Evolutionary conservation across 2,329 filamentous ascomycete species (phyloP), one percentile per base, ranked within the genome.

Genomic region (Chaetomium sp.): DNA sequence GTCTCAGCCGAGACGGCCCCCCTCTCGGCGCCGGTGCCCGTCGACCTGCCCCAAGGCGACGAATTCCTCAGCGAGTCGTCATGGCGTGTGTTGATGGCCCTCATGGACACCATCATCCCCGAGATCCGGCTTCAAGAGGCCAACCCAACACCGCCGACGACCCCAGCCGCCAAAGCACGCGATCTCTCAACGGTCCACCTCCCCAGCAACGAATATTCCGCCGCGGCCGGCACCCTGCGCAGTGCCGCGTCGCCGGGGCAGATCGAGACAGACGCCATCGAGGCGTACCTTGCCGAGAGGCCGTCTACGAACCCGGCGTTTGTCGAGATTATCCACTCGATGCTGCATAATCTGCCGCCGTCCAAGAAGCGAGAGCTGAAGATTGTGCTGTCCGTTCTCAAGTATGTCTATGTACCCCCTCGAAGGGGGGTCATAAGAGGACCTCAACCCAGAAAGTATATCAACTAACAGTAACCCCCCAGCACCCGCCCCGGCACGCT

Each of bases 401-500:
- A 49, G 60, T 60, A 56, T 2, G 40, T 6, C 27, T 27, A 27
- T 27, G 19, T 27, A 27, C 19, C 19, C 19, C 19, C 19, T 27
- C 19, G 3, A 27, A 27, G 19, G 19, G 19, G 19, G 19, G 19
- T 2, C 19, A 27, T 27, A 27, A 27, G 19, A 27, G 3, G 19
- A 27, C 19, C 2, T 2, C 19, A 27, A 27, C 19, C 19, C 19
- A 27, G 19, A 27, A 27, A 27, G 19, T 27, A 27, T 27, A 27
- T 27, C 19, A 27, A 27, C 19, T 27, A 3, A 27, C 19, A 27
- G 19, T 27, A 7, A 38, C 36, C n/a, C 4, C 5, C n/a, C 32
- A 88, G 84, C 58, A 84, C 83, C 27, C 78, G 81, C 37, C 68
- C 78, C 3, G 86, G 86, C 33, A 82, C 83, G 33, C 70, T 87